Percentiles rank a stretch among this genome's conserved stretches.
phyloP scores from a whole-genome alignment of 345 rosid species.

The Nasturtium officinale region DNA sequence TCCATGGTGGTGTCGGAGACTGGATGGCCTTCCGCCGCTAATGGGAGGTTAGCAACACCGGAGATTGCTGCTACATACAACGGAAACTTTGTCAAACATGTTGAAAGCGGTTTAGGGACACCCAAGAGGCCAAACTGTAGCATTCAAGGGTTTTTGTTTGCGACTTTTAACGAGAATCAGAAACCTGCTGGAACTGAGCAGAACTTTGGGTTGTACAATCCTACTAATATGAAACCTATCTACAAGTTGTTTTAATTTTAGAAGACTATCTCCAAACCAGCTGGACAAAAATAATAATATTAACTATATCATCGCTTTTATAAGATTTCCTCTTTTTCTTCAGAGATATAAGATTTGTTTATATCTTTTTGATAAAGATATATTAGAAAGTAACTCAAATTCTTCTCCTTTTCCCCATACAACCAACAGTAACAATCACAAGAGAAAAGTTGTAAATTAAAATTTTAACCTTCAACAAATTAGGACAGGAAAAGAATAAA shows the following conservation, averaged over 20 bases:
- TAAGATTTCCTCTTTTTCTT: background rate
- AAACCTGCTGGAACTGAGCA: constrained; percentile 33
- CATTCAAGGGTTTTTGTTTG: constrained; percentile 22
- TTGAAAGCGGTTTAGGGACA: constrained; percentile 33
- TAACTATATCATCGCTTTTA: background rate
- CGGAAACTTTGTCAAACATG: constrained; percentile 24
- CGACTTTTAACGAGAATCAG: constrained; percentile 37
- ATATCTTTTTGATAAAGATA: too few relatives aligned
- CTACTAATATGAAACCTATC: constrained; percentile 26
- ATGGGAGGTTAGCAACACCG: constrained; percentile 29
- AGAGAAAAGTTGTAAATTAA: background rate
- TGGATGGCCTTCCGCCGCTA: constrained; percentile 53
- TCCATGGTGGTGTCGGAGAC: constrained; percentile 44
- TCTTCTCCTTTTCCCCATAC: background rate
- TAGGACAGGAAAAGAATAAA: background rate
- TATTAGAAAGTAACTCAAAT: too few relatives aligned
- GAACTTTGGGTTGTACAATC: constrained; percentile 32
- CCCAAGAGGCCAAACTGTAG: constrained; percentile 41
- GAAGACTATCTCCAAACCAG: background rate
- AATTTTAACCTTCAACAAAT: background rate
- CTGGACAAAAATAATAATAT: constrained; percentile 2
- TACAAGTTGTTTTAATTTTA: constrained; percentile 35
- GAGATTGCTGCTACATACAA: constrained; percentile 33
- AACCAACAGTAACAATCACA: background rate
- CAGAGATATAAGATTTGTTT: background rate